A percentile compares a stretch with the other conserved stretches of the same genome.
Evolutionary conservation across 495 filamentous ascomycete genomes (phyloP).

Genomic region (Zalerion maritima): DNA sequence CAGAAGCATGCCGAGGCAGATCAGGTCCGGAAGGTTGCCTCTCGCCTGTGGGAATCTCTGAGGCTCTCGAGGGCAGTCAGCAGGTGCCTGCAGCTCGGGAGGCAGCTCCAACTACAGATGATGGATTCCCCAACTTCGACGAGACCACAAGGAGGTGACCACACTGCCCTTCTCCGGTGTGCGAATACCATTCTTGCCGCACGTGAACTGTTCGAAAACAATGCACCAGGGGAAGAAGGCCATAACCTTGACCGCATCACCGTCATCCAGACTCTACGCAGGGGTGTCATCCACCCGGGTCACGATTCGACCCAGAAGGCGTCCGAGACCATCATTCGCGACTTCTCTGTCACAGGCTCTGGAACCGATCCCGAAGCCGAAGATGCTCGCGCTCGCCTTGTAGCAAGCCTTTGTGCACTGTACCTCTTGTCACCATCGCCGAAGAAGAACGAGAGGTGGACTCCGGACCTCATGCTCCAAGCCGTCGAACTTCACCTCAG

Average conservation of each 20-base stretch:
- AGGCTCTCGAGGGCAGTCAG: slow-evolving; percentile 59
- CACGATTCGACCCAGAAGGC: slow-evolving; percentile 52
- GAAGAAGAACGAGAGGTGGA: slow-evolving; percentile 35
- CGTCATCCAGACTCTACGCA: slow-evolving; percentile 50
- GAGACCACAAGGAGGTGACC: slow-evolving; percentile 46
- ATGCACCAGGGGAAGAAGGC: slow-evolving; percentile 53
- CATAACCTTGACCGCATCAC: slow-evolving; percentile 58
- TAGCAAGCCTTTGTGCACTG: slow-evolving; percentile 61
- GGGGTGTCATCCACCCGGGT: slow-evolving; percentile 49
- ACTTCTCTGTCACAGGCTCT: slow-evolving; percentile 54
- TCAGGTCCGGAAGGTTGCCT: slow-evolving; percentile 55
- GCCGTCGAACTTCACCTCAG: slow-evolving; percentile 71
- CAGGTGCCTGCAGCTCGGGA: slow-evolving; percentile 59
- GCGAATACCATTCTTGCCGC: slow-evolving; percentile 61
- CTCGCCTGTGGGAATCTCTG: slow-evolving; percentile 65
- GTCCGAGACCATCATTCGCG: slow-evolving; percentile 66
- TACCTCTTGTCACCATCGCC: slow-evolving; percentile 63
- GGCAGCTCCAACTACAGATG: slow-evolving; percentile 77
- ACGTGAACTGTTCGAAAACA: slow-evolving; percentile 52
- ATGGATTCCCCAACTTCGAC: slow-evolving; percentile 28
- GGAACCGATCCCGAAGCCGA: slow-evolving; percentile 67
- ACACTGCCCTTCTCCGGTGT: slow-evolving; percentile 62
- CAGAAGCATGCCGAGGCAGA: slow-evolving; percentile 70
- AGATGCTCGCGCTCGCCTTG: slow-evolving; percentile 56
- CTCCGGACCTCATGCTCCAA: slow-evolving; percentile 57